Evolutionary conservation across 257 asterid species (phyloP), one percentile per base, ranked within the genome.

Genomic region (Nyctanthes arbortristis): DNA sequence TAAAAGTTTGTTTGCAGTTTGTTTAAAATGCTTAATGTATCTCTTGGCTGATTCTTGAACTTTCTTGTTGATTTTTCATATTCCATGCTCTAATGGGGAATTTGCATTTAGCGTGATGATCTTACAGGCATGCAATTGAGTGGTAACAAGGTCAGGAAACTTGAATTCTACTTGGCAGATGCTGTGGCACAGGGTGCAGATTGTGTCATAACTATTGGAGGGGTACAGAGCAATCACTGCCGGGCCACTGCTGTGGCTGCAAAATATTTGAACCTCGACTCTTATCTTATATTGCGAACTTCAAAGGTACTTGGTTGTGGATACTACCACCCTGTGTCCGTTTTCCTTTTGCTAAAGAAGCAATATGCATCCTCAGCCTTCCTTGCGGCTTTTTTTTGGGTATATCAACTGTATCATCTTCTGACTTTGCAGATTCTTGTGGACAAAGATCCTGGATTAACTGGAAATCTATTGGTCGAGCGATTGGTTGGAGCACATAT

Each of bases 241-340:
- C 91, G 99, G 27, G 97, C 99, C 65, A 91, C 99, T 67, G 96
- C 99, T 39, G 99, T 91, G 7, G 99, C 97, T 54, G 91, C 97
- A 73, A 91, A 81, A 77, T 94, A 94, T 79, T 78, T 94, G 77
- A 89, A 89, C 78, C 96, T 94, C 5, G 97, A 87, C 71, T 89
- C 88, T 64, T 88, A 77, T 89, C 96, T 94, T 49, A 89, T 94
- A 43, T 76, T 94, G 52, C 96, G 95, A 65, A 94, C 97, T 74
- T 94, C 99, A 40, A 88, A 91, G 97, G 99, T 91, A 80, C 57
- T 25, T 69, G 4, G 11, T 63, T 60, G 30, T 62, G 52, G 24
- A 11, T 29, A 20, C 63, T 36, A 29, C 67, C 58, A 35, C 36
- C 28, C 20, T 24, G 18, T 34, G 56, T 66, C 45, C 66, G 58